These are phyloP conservation scores for Bassia scoparia DNA, from an alignment of 148 eudicot genomes.

Conservation along the genomic window DNA sequence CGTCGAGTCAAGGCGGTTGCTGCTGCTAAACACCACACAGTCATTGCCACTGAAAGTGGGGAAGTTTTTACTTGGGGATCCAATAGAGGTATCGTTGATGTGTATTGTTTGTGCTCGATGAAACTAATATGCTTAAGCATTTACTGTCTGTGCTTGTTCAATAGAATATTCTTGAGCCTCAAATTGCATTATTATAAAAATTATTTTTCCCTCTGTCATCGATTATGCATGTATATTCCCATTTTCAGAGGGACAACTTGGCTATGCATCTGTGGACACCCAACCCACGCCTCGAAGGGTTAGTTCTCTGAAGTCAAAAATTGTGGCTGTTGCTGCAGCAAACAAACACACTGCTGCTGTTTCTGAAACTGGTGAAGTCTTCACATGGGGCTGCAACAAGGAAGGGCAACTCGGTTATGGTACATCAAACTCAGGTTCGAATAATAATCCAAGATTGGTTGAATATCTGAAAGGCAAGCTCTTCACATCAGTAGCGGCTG, in stretches of 20 bases:
- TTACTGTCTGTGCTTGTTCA: not conserved
- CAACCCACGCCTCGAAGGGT: conserved; percentile 98
- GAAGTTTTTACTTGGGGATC: conserved; percentile 99
- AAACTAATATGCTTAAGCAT: not conserved
- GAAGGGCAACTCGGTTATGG: conserved; percentile 99
- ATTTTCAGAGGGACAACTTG: conserved; percentile 95
- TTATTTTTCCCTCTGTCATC: not conserved
- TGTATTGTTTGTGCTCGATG: conserved; percentile 1
- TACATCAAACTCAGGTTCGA: conserved; percentile 93
- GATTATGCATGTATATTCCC: not conserved
- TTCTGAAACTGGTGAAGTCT: conserved; percentile 87
- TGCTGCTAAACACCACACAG: conserved; percentile 97
- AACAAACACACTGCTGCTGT: conserved; percentile 94
- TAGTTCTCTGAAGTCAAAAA: conserved; percentile 68
- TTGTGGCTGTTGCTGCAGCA: conserved; percentile 92
- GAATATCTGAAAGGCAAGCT: conserved; percentile 87
- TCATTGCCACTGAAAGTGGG: conserved; percentile 85
- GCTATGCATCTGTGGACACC: conserved; percentile 92
- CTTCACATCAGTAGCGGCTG: conserved; percentile 63
- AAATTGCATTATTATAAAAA: not conserved
- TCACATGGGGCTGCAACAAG: conserved; percentile 97
- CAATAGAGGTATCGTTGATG: conserved; percentile 64
- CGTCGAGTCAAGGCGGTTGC: conserved; percentile 89
- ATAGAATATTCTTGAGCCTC: not conserved
- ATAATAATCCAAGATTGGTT: conserved; percentile 82